Evolutionary conservation across 306 rosid species (phyloP), one percentile per base, ranked within the genome.

Genomic region (Cicer pinnatifidum): DNA sequence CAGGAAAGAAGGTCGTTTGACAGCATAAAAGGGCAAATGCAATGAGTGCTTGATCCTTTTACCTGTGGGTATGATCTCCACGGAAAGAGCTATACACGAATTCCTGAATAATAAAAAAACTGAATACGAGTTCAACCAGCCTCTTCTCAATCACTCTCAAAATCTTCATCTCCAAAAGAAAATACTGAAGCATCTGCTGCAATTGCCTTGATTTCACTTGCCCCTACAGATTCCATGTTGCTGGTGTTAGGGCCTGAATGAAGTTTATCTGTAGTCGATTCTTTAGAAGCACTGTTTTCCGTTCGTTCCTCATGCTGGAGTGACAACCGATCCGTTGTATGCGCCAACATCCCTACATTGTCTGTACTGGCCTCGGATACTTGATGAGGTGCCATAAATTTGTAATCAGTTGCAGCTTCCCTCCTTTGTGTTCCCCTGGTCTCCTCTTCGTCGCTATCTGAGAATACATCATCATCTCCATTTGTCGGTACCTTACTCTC

Each of bases 101-200:
- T 65, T 45, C 65, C 38, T 5, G 53, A 52, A 74, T 43, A 51
- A 67, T 67, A 71, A 39, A 16, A 38, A 37, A 57, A 35, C 17
- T 1, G 50, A 59, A 58, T 9, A 23, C 39, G 35, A 33, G 43
- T 51, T 17, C 40, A 70, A 43, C 8, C 53, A 33, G 8, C 54
- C 9, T 35, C 54, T 48, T 48, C 59, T 89, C 59, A 88, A 45
- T 94, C 99, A 70, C 96, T 94, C 4, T 94, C 99, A 77, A 91
- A 91, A 77, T 91, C 97, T 75, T 90, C 98, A 59, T 94, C 97
- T 64, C 95, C 97, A 10, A 94, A 94, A 48, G 90, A 66, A 84
- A 94, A 94, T 73, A 91, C 96, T 10, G 99, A 94, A 72, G 96
- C 96, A 86, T 94, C 99, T 2, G 99, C 99, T 13, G 99, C 97